These are phyloP conservation scores for Calonectria montana DNA, from an alignment of 2,329 filamentous ascomycete species.

Conservation along the genomic window DNA sequence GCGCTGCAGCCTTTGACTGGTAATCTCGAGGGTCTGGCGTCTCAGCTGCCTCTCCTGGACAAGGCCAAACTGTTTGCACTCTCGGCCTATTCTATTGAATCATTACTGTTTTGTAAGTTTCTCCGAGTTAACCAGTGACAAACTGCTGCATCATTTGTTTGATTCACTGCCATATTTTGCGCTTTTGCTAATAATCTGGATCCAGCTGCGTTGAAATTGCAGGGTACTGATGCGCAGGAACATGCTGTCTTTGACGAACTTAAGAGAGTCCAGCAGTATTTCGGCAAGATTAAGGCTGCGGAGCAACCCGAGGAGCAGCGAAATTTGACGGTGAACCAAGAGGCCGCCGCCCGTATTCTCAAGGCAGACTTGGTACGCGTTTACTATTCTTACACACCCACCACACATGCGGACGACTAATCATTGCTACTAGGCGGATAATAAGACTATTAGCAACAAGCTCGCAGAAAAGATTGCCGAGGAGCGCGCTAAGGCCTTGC, in stretches of 20 bases:
- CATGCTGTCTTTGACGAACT: constrained; percentile 90
- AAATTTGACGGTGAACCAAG: constrained; percentile 72
- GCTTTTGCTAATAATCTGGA: background rate
- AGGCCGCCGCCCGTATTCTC: constrained; percentile 84
- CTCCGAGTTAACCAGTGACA: background rate
- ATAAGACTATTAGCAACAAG: constrained; percentile 63
- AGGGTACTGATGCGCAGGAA: constrained; percentile 82
- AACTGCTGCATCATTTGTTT: background rate
- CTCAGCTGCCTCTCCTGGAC: constrained; percentile 89
- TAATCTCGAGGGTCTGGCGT: constrained; percentile 74
- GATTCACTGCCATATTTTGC: background rate
- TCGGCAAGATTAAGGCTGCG: constrained; percentile 85
- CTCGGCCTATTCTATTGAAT: constrained; percentile 89
- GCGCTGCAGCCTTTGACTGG: constrained; percentile 79
- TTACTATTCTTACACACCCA: background rate
- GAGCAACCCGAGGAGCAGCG: constrained; percentile 70
- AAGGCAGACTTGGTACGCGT: constrained; percentile 78
- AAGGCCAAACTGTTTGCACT: constrained; percentile 95
- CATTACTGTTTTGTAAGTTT: constrained; percentile 82
- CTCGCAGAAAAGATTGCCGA: constrained; percentile 67
- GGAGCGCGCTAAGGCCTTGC: constrained; percentile 64
- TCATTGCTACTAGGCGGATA: constrained; percentile 54
- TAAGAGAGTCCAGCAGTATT: constrained; percentile 88
- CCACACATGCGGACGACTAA: constrained; percentile 26
- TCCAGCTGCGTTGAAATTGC: constrained; percentile 77